Base-by-base conservation (phyloP, 305 asterid species). In the Fraxinus paxiana region DNA sequence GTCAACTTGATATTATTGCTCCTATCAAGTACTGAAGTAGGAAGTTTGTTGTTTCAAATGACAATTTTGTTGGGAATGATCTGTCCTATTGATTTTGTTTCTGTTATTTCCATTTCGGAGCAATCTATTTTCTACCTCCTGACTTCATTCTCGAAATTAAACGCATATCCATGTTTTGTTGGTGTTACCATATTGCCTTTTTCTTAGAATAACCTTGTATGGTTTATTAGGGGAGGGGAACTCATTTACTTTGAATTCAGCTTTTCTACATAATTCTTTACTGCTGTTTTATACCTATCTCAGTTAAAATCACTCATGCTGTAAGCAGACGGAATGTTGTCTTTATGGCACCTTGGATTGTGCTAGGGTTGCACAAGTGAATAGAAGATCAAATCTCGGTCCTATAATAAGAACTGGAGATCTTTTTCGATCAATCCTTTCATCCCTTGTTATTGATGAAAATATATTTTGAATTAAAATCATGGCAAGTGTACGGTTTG, bases 1-100 rank as follows among this genome's bases (percentile, higher is more conserved):
- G 93, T 1, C 94, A 92, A 82, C 90, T 92, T 8, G 98, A 92
- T 13, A 81, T 94, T 75, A 87, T 94, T 75, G 87, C 93, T 15
- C 86, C 95, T 0, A 86, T 92, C 84, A 88, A 88, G 92, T 94
- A 93, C 81, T 94, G 56, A 88, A 38, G 37, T 22, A 61, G 73
- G 59, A 56, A 87, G 80, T 74, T 79, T 80, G 82, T 77, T 77
- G 41, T 56, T 67, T 10, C 7, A 79, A 79, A 81, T 73, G 83
- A 70, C 81, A 82, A 81, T 87, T 86, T 86, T 85, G 88, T 73
- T 63, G 63, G 77, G 78, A 67, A 75, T 79, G 78, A 28, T 73
- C 8, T 82, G 48, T 41, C 76, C 38, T 69, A 12, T 13, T 71
- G 78, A 30, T 69, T 69, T 30, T 69, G 74, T 69, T 69, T 69